Evolutionary conservation across 768 basidiomycete species (phyloP).

Genomic region (Suillus lakei): DNA sequence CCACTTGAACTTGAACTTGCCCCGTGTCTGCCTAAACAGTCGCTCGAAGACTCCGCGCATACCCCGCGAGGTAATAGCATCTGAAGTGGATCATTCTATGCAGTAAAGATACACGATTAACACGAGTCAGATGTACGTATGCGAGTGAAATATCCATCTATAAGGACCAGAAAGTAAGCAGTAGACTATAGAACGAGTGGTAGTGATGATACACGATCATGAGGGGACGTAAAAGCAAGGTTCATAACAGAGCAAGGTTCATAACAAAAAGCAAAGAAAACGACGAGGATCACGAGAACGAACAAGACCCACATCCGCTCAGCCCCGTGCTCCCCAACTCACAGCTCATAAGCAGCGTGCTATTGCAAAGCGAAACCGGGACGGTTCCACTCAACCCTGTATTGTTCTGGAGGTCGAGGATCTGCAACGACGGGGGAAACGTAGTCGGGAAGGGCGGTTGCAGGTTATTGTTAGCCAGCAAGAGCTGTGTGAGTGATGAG

Average conservation of each 20-base stretch:
- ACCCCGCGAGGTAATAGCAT: too few relatives aligned
- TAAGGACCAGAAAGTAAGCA: too few relatives aligned
- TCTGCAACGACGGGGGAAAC: slow-evolving; percentile 41
- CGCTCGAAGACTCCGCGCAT: too few relatives aligned
- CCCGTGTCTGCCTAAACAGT: too few relatives aligned
- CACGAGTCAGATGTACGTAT: too few relatives aligned
- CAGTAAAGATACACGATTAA: too few relatives aligned
- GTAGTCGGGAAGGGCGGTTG: slow-evolving; percentile 36
- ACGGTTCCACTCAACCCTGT: slow-evolving; percentile 39
- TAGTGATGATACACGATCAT: too few relatives aligned
- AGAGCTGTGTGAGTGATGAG: slow-evolving; percentile 39
- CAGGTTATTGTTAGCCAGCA: slow-evolving; percentile 45
- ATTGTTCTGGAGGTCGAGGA: slow-evolving; percentile 42
- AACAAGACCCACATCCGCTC: slow-evolving; percentile 11
- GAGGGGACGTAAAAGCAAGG: neutral
- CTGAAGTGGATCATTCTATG: too few relatives aligned
- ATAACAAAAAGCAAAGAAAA: neutral
- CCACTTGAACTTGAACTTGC: too few relatives aligned
- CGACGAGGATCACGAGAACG: neutral
- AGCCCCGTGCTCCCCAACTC: slow-evolving; percentile 8
- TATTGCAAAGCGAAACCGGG: slow-evolving; percentile 31
- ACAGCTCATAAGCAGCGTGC: slow-evolving; percentile 31
- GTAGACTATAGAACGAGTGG: too few relatives aligned
- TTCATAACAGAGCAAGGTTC: neutral
- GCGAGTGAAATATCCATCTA: too few relatives aligned